phyloP scores from a whole-genome alignment of 805 yeast species.

The Candida taoyuanica region DNA sequence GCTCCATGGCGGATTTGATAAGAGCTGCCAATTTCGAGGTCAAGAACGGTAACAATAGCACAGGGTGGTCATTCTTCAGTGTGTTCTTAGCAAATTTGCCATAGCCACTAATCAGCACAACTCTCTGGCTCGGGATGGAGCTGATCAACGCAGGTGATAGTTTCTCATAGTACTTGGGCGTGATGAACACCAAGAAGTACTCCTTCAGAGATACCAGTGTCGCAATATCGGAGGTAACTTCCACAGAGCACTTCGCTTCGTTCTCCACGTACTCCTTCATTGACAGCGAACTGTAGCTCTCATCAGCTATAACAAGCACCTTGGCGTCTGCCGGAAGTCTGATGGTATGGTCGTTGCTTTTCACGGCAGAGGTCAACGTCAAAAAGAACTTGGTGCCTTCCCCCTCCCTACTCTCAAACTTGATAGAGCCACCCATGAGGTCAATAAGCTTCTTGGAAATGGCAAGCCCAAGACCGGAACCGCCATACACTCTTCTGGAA shows the following conservation, averaged over 20 bases:
- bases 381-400: constrained; percentile 76
- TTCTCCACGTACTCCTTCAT: constrained; percentile 9
- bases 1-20: neutral
- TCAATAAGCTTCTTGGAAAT: constrained; percentile 81
- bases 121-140: neutral
- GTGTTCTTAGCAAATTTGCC: constrained; percentile 11
- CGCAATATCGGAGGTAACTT: neutral
- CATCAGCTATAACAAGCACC: constrained; percentile 12
- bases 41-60: constrained; percentile 18
- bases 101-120: constrained; percentile 15
- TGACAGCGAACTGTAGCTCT: constrained; percentile 4
- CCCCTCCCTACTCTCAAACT: constrained; percentile 78
- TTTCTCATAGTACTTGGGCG: constrained; percentile 8
- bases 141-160: constrained; percentile 1
- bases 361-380: constrained; percentile 44
- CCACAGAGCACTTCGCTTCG: constrained; percentile 6
- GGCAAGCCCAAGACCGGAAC: constrained; percentile 83
- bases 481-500: constrained; percentile 85
- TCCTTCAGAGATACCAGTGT: neutral
- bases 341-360: neutral
- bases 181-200: constrained; percentile 11
- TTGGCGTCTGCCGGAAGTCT: constrained; percentile 1
- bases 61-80: constrained; percentile 7
- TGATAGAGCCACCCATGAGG: constrained; percentile 85
- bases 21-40: constrained; percentile 10